phyloP scores from a whole-genome alignment of 208 protist species.

The Crithidia sp. region DNA sequence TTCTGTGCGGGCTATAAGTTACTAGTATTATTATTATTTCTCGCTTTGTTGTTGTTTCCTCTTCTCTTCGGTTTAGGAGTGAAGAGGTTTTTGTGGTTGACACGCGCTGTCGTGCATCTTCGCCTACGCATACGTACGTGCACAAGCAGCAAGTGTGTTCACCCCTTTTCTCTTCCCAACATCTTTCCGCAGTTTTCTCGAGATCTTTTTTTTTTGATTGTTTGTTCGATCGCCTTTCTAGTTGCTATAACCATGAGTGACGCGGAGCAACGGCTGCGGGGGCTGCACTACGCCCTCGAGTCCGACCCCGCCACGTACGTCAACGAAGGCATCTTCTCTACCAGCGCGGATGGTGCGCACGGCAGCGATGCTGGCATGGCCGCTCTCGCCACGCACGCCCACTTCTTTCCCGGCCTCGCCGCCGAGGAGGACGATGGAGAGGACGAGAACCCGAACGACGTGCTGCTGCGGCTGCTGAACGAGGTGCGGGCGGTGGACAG shows the following conservation, averaged over 20 bases:
- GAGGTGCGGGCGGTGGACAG: slow-evolving; percentile 45
- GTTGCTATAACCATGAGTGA: slow-evolving; percentile 8
- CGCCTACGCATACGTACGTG: too few species aligned
- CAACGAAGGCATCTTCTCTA: slow-evolving; percentile 29
- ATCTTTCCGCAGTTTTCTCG: background rate
- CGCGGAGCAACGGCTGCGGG: slow-evolving; percentile 2
- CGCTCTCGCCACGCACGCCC: slow-evolving; percentile 13
- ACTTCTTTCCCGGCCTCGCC: slow-evolving; percentile 23
- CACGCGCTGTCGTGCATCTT: too few species aligned
- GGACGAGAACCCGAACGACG: slow-evolving; percentile 39
- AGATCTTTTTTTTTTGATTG: slow-evolving; percentile 15
- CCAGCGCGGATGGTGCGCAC: slow-evolving; percentile 13
- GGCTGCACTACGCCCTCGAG: slow-evolving; percentile 10
- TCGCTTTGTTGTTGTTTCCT: slow-evolving; percentile 1
- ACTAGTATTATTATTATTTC: background rate
- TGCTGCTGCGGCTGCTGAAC: slow-evolving; percentile 56
- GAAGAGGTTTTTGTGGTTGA: background rate
- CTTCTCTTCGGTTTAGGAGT: background rate
- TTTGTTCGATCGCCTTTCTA: background rate
- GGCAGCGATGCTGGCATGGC: slow-evolving; percentile 5
- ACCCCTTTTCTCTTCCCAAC: slow-evolving; percentile 9
- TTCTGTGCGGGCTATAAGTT: background rate
- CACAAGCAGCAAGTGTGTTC: background rate
- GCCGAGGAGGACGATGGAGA: slow-evolving; percentile 29
- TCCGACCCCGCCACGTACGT: slow-evolving; percentile 4